Evolutionary conservation across 495 filamentous ascomycete species (phyloP), one percentile per base, ranked within the genome.

Genomic region (Podospora comata): DNA sequence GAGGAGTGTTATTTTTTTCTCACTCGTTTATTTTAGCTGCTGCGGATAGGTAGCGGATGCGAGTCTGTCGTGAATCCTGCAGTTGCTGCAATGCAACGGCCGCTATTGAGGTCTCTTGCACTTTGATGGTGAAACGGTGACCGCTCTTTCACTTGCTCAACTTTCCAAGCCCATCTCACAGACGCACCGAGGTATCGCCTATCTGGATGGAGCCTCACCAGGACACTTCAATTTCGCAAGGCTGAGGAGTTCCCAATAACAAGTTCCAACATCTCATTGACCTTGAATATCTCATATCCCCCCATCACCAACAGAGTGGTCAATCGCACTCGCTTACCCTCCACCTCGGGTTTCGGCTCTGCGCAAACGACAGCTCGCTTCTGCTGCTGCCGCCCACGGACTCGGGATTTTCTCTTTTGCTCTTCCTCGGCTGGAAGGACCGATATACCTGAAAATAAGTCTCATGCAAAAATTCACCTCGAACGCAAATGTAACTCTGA

Each of bases 401-500:
- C 13, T 32, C 32, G 61, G 32, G 18, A 63, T 32, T 44, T 48
- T 18, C 0, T 18, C 11, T 44, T n/a, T 44, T 15, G 18, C 34
- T n/a, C 9, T 48, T n/a, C 9, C 60, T 67, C 68, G 68, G 65
- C 20, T 67, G 48, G 53, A 67, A 70, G 68, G 68, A 67, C 65
- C 68, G 68, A 70, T 48, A 48, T 48, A 23, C 23, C 39, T 11
- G 2, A 11, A 48, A 48, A 48, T 48, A 48, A 48, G 7, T 18
- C 9, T 48, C 39, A 48, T 48, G 39, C 39, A 48, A 48, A 48
- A 48, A 23, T 23, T 48, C 1, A 48, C 39, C 9, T 13, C 13
- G 6, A 13, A 16, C 30, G 39, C 2, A 44, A 48, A 65, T 32
- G 61, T 62, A 27, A 57, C 59, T 54, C 23, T 44, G 48, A 13